Percentiles rank a stretch among this genome's conserved stretches.
These are phyloP conservation scores for Anacardium occidentale DNA, from an alignment of 345 rosid species.

Conservation along the genomic window DNA sequence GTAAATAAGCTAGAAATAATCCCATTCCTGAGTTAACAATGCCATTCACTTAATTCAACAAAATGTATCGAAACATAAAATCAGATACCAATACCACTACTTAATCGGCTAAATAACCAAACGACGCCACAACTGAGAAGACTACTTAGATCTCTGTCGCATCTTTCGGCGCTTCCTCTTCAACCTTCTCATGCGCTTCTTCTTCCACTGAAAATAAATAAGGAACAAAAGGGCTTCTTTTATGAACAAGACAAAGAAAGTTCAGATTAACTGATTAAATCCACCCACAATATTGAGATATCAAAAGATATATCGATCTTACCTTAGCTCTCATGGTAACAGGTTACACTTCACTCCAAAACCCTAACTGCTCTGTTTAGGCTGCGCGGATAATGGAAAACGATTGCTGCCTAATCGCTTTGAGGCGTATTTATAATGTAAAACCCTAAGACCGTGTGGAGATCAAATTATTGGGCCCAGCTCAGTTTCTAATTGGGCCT, in stretches of 20 bases:
- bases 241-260: background rate
- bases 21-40: background rate
- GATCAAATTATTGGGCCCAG: background rate
- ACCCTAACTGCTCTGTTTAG: conserved; percentile 20
- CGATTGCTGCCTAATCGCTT: rapidly evolving
- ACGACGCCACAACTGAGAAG: background rate
- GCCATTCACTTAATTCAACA: background rate
- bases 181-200: conserved; percentile 99
- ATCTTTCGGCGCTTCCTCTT: conserved; percentile 99
- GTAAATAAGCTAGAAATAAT: background rate
- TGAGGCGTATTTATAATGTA: background rate
- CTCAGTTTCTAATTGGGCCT: background rate
- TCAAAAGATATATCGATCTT: background rate
- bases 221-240: background rate
- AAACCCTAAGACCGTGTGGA: conserved; percentile 21
- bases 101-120: background rate
- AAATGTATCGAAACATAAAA: background rate
- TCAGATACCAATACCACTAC: background rate
- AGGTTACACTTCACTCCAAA: conserved; percentile 8
- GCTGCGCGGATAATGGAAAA: conserved; percentile 10
- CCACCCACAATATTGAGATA: background rate
- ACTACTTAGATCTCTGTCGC: conserved; percentile 98
- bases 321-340: conserved; percentile 91
- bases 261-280: too few species aligned
- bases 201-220: conserved; percentile 72